These are phyloP conservation scores for Tolypocladium pustulatum DNA, from an alignment of 2,329 filamentous ascomycete species.

Conservation along the genomic window DNA sequence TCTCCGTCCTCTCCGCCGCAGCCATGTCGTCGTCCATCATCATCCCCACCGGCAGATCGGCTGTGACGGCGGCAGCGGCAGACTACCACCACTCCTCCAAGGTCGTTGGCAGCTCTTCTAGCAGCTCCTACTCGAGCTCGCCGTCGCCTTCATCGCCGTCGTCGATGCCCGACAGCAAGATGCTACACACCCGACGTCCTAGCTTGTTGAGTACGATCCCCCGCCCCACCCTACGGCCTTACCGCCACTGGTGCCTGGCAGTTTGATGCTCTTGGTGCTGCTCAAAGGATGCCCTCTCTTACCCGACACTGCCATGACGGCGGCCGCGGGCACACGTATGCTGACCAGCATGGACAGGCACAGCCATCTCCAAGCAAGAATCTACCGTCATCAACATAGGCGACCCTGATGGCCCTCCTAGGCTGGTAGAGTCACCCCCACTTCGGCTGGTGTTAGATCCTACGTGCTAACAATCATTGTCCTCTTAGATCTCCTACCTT, in stretches of 20 bases:
- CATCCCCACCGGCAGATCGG: constrained; percentile 43
- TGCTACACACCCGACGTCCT: constrained; percentile 44
- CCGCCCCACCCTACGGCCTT: neutral
- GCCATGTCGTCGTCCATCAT: constrained; percentile 59
- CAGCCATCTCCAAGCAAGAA: constrained; percentile 62
- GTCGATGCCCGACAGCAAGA: constrained; percentile 39
- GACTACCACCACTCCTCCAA: constrained; percentile 30
- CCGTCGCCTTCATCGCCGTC: constrained; percentile 47
- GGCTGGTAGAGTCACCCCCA: constrained; percentile 45
- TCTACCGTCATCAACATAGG: constrained; percentile 75
- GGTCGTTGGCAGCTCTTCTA: constrained; percentile 34
- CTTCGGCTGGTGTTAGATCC: neutral
- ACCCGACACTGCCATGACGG: too few species aligned
- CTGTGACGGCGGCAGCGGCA: constrained; percentile 20
- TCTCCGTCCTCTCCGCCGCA: constrained; percentile 5
- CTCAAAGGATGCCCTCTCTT: too few species aligned
- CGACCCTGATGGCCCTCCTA: constrained; percentile 59
- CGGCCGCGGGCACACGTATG: constrained; percentile 3
- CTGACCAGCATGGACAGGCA: constrained; percentile 39
- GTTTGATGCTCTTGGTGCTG: neutral
- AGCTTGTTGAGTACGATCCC: constrained; percentile 46
- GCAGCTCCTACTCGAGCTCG: constrained; percentile 28
- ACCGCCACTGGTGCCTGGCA: neutral
- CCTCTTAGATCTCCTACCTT: constrained; percentile 61
- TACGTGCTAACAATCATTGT: neutral